A percentile compares a stretch with the other conserved stretches of the same genome.
Conservation (phyloP, 2,329 filamentous ascomycete genomes). For the Dactylonectria estremocensis region DNA sequence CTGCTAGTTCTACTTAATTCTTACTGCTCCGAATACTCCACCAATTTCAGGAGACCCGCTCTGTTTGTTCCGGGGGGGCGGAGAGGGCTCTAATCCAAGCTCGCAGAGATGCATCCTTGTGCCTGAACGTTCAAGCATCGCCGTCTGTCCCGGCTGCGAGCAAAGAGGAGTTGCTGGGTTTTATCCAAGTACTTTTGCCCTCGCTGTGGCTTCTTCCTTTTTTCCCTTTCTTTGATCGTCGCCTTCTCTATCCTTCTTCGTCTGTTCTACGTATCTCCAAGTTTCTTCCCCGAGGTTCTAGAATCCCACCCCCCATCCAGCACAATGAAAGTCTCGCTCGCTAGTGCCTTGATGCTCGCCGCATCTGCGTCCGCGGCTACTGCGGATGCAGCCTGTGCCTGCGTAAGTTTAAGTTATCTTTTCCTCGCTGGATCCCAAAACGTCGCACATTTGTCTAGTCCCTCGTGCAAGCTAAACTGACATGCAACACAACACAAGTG, state of each 20-base stretch:
- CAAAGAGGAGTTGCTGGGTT: neutral
- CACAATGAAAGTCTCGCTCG: constrained; percentile 23
- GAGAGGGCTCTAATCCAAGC: neutral
- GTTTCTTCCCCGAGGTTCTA: neutral
- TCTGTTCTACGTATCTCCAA: neutral
- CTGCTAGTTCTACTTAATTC: neutral
- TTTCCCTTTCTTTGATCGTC: constrained; percentile 5
- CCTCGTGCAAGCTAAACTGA: neutral
- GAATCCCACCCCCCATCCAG: neutral
- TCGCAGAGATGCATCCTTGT: neutral
- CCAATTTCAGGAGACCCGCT: neutral
- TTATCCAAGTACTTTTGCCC: neutral
- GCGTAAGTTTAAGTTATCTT: constrained; percentile 24
- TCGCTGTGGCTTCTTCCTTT: neutral
- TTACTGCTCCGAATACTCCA: neutral
- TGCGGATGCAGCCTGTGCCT: constrained; percentile 5
- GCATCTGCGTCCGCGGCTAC: constrained; percentile 9
- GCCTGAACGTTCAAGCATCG: neutral
- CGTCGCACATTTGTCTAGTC: neutral
- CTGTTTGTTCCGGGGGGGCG: neutral
- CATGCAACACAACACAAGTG: constrained; percentile 37
- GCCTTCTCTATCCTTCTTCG: neutral
- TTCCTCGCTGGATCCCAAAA: too few species aligned
- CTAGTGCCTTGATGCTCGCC: constrained; percentile 5
- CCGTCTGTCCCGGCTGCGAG: too few species aligned